Conservation (phyloP, 331 rosid genomes). For the Pyrus hybrid region DNA sequence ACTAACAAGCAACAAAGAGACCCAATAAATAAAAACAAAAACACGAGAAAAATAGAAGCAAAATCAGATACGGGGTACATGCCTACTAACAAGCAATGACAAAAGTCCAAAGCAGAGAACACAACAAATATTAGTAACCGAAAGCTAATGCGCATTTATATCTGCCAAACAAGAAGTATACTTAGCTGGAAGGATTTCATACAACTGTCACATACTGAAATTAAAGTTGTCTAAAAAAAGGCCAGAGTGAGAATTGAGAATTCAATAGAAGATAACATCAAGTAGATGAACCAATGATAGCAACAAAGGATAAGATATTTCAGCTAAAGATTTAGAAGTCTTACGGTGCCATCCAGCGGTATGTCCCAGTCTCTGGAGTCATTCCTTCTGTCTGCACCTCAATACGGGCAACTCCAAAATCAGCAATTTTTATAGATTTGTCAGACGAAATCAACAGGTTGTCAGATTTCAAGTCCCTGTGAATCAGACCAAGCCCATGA, state of each 20-base stretch:
- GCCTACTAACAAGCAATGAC: not conserved
- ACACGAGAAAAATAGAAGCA: not conserved
- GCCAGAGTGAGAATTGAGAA: no score
- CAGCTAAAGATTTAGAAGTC: not conserved
- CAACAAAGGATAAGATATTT: not conserved
- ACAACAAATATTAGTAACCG: not conserved
- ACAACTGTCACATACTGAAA: not conserved
- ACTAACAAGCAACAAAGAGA: not conserved
- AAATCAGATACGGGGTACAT: not conserved
- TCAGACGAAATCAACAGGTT: constrained; percentile 25
- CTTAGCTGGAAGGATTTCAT: not conserved
- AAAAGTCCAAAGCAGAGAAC: not conserved
- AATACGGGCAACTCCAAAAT: no score
- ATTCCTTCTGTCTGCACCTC: no score
- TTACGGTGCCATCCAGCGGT: constrained; percentile 49
- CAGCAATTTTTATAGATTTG: constrained; percentile 34
- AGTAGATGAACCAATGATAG: no score
- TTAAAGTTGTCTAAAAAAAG: not conserved
- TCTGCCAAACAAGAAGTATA: not conserved
- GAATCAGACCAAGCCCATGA: constrained; percentile 32
- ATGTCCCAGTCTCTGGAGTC: constrained; percentile 33
- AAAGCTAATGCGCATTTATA: not conserved
- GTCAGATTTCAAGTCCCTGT: constrained; percentile 37
- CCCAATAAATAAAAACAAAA: no score
- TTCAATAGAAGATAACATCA: no score